Base-by-base conservation (phyloP, 805 yeast species). In the Phaffomyces opuntiae region DNA sequence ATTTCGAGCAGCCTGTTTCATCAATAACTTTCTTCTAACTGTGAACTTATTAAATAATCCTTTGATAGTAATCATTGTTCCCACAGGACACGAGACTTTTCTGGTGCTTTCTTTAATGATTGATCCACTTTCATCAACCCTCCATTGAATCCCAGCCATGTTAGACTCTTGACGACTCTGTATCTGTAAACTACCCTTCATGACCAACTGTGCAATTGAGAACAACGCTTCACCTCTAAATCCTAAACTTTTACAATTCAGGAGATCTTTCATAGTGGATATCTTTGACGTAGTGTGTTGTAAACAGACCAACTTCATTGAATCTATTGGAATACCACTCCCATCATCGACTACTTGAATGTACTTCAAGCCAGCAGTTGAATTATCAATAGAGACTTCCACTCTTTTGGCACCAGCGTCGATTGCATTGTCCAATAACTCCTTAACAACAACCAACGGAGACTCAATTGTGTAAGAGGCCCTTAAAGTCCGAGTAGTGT, bases 371-470 rank as follows among this genome's bases (percentile, higher is more conserved):
- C 52, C 52, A 13, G 44, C 67, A 39, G 88, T 95, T 57, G 81
- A 80, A 7, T 80, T 83, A 8, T 81, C 59, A 4, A 90, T 74
- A 38, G 86, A 95, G n/a, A 90, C 75, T 41, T 42, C 17, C 9
- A 51, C 40, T 44, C 72, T 60, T 0, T 87, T 70, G 12, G 93
- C 69, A 0, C 73, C 69, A 0, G 97, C 96, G 61, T 90, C 97
- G 11, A 90, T 78, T 9, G 93, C 75, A 66, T 90, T 90, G 62
- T 90, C 98, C 47, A 91, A 65, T 66, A 91, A 67, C 62, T 90
- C 98, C 60, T 90, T 90, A 40, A 90, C 67, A 0, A 96, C 97
- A 60, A 88, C 89, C 8, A 87, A 81, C 0, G 97, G 96, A 7
- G 87, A 38, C 16, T 41, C 46, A 7, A 49, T 36, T 2, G 49